Conservation (phyloP, 2,329 filamentous ascomycete genomes). For the Plenodomus lindquistii region DNA sequence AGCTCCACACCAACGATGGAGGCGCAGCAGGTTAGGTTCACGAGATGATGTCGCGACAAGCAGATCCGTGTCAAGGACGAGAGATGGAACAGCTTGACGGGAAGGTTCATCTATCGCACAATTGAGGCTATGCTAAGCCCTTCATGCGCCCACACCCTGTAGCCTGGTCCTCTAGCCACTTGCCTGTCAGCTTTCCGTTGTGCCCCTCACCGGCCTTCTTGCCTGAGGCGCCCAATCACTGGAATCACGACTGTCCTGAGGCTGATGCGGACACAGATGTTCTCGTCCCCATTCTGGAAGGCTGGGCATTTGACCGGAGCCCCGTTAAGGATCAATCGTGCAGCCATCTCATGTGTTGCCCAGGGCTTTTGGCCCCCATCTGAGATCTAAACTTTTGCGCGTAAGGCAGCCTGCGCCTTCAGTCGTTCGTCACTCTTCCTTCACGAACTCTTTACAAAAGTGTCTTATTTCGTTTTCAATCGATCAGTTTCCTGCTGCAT, state of each 20-base stretch:
- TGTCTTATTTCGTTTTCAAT: too few species aligned
- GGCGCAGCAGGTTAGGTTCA: constrained; percentile 26
- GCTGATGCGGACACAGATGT: constrained; percentile 25
- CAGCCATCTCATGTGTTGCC: constrained; percentile 10
- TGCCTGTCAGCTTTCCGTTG: constrained; percentile 15
- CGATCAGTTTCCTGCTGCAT: too few species aligned
- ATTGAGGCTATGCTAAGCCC: constrained; percentile 34
- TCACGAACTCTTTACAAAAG: constrained; percentile 11
- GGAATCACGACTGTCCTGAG: constrained; percentile 15
- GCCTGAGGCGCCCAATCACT: constrained; percentile 27
- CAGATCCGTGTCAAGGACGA: constrained; percentile 22
- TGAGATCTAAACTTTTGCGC: background rate
- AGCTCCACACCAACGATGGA: constrained; percentile 19
- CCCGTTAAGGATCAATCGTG: constrained; percentile 10
- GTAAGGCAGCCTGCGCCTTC: constrained; percentile 2
- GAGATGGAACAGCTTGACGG: constrained; percentile 19
- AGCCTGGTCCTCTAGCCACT: constrained; percentile 20
- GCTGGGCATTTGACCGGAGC: constrained; percentile 25
- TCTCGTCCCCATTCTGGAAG: constrained; percentile 7
- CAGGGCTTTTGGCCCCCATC: constrained; percentile 17
- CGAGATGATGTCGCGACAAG: constrained; percentile 23
- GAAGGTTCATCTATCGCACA: constrained; percentile 9
- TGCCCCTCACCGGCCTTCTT: constrained; percentile 20
- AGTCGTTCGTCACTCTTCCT: constrained; percentile 21
- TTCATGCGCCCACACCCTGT: constrained; percentile 15